phyloP scores from a whole-genome alignment of 305 asterid genomes.

The Solanum hybrid region DNA sequence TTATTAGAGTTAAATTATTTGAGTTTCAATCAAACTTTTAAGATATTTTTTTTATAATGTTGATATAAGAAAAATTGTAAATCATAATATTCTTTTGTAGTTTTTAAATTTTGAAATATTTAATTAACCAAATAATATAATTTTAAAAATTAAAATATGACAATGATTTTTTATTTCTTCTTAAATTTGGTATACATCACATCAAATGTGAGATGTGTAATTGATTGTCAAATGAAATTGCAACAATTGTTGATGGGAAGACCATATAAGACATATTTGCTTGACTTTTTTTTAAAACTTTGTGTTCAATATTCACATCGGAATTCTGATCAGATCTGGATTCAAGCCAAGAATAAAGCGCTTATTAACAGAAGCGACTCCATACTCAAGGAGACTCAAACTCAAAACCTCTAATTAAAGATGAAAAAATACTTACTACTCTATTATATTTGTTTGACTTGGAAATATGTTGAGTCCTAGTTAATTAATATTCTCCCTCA shows the following conservation, averaged over 20 bases:
- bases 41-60: no score
- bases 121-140: not conserved
- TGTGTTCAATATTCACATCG: not conserved
- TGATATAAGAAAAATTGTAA: no score
- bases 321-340: no score
- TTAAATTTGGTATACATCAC: not conserved
- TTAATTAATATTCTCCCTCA: not conserved
- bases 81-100: no score
- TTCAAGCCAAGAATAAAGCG: no score
- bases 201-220: not conserved
- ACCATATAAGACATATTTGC: not conserved
- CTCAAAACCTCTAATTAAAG: not conserved
- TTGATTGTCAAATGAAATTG: not conserved
- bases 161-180: not conserved
- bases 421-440: no score
- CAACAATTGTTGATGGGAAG: not conserved
- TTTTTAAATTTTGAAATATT: no score
- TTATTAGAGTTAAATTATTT: no score
- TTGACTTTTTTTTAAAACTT: accelerated
- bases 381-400: not conserved
- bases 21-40: no score
- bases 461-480: not conserved
- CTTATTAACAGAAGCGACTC: no score
- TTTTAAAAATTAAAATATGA: not conserved
- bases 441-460: not conserved